Conservation (phyloP, 2,329 filamentous ascomycete genomes). For the Cladosporium velox region DNA sequence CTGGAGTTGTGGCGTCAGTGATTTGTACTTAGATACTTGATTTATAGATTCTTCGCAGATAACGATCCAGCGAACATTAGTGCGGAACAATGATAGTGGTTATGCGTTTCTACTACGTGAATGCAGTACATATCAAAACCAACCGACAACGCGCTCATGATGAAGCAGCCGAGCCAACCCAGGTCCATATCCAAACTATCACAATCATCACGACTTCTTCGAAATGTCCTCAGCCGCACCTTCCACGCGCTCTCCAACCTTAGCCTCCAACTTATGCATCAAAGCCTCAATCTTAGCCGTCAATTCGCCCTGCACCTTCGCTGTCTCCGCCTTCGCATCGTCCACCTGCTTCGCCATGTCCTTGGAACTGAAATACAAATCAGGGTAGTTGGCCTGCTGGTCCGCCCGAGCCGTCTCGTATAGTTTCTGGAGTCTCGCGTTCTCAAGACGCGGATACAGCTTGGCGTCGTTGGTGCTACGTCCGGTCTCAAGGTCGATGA, state of each 20-base stretch:
- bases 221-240: background rate
- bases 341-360: background rate
- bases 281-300: background rate
- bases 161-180: background rate
- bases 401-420: conserved; percentile 17
- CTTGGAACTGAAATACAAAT: conserved; percentile 12
- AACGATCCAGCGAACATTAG: background rate
- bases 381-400: conserved; percentile 23
- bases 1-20: background rate
- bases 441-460: background rate
- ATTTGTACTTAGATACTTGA: background rate
- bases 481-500: conserved; percentile 6
- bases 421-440: conserved; percentile 11
- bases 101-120: background rate
- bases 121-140: background rate
- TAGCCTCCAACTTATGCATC: background rate
- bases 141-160: background rate
- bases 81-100: background rate
- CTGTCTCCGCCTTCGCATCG: background rate
- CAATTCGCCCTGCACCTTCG: background rate
- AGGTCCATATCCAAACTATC: background rate
- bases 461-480: background rate
- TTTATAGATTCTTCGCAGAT: background rate
- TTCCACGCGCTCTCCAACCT: background rate
- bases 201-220: background rate